Evolutionary conservation across 2,329 filamentous ascomycete genomes (phyloP), one percentile per base, ranked within the genome.

Genomic region (Beauveria pseudobassiana): DNA sequence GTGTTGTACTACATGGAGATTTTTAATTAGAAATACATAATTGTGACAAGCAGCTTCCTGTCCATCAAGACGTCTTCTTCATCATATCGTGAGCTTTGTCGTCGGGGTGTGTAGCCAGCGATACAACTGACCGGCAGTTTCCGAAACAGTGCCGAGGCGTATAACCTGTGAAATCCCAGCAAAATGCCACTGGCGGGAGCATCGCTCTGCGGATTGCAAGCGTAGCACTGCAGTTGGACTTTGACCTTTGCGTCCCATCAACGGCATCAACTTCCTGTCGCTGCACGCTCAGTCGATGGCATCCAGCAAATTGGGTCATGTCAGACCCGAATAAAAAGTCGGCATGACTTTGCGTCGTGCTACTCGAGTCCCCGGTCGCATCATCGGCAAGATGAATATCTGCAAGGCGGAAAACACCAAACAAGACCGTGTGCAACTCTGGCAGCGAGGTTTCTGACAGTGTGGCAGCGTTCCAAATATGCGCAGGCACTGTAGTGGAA

Each of bases 251-350:
- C n/a, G 53, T 54, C 28, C 26, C 48, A 3, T 26, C 14, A 5
- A 24, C 22, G 12, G 18, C 24, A n/a, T 61, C 58, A 2, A 48
- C 42, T 5, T 54, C 28, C 16, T n/a, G 48, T 6, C 70, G 64
- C 2, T 68, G 60, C 5, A 74, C 60, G 8, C 65, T 67, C 26
- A 74, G 70, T 1, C 70, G 65, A 53, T 74, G 72, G 2, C 67
- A 68, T 0, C 72, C 72, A 0, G 67, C 65, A n/a, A 74, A 74
- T 0, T 16, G 24, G 0, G 55, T 52, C 52, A 64, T 45, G 22
- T 71, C 67, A 16, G 65, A 69, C 1, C 72, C 71, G 20, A 70
- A 74, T 0, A 65, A 64, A 50, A 72, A 67, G 62, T 74, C 72
- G 9, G 72, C 50, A 34, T 66, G 66, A 38, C 71, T 73, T 12